phyloP scores from a whole-genome alignment of 2,329 filamentous ascomycete genomes.

The Monilinia polystroma region DNA sequence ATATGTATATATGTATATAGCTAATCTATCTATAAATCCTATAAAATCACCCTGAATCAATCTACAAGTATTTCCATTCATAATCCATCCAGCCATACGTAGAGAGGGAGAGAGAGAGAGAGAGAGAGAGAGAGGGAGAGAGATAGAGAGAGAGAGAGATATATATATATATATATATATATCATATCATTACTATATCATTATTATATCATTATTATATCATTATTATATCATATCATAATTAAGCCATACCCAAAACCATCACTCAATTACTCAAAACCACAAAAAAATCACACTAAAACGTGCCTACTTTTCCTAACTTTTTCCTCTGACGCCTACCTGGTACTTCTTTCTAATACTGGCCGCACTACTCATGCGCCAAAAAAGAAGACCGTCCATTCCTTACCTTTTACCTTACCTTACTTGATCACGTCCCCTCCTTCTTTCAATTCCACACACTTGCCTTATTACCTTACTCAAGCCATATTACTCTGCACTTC shows the following conservation, averaged over 20 bases:
- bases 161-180: no score
- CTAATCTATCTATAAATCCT: no score
- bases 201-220: no score
- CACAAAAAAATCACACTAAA: neutral
- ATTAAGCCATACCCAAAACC: neutral
- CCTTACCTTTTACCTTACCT: conserved; percentile 12
- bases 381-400: conserved; percentile 21
- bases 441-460: conserved; percentile 3
- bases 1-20: no score
- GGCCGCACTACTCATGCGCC: conserved; percentile 19
- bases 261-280: no score
- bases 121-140: no score
- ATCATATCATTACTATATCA: no score
- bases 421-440: neutral
- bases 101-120: no score
- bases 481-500: neutral
- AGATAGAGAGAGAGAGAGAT: no score
- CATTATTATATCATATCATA: neutral
- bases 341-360: conserved; percentile 13
- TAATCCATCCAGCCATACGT: no score
- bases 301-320: neutral
- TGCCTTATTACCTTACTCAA: neutral
- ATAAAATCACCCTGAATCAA: no score
- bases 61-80: no score
- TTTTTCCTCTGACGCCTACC: conserved; percentile 15